Conservation (phyloP, 2,329 filamentous ascomycete genomes). For the Aspergillus pseudotamarii region DNA sequence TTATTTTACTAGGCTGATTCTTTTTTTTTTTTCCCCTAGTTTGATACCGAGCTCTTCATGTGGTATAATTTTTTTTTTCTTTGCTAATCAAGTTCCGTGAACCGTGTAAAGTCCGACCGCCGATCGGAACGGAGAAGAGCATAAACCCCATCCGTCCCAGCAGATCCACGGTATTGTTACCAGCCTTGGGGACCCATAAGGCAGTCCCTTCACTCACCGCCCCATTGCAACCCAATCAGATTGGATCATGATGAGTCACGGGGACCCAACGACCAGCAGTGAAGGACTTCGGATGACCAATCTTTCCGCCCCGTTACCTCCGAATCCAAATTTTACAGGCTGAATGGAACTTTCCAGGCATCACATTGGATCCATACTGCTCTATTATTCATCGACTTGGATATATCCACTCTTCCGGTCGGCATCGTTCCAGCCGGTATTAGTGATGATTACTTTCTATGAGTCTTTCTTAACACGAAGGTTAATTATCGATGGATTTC, state of each 20-base stretch:
- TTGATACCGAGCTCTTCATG: constrained; percentile 3
- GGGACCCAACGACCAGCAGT: not conserved
- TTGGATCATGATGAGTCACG: constrained; percentile 18
- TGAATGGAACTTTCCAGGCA: constrained; percentile 16
- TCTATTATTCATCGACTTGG: constrained; percentile 3
- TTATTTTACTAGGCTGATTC: constrained; percentile 10
- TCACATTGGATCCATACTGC: not conserved
- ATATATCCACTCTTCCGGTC: not conserved
- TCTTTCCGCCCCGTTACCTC: constrained; percentile 23
- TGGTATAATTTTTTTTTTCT: constrained; percentile 8
- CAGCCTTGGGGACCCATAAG: not conserved
- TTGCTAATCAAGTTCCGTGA: constrained; percentile 14
- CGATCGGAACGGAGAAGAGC: constrained; percentile 16
- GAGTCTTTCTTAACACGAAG: not conserved
- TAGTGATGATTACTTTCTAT: not conserved
- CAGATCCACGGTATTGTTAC: not conserved
- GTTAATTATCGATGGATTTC: not conserved
- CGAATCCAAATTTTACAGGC: not conserved
- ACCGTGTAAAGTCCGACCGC: constrained; percentile 15
- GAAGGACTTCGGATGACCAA: constrained; percentile 21
- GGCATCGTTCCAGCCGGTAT: constrained; percentile 1
- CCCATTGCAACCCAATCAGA: constrained; percentile 15
- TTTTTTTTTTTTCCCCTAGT: constrained; percentile 6
- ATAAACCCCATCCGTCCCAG: constrained; percentile 3
- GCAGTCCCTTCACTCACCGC: constrained; percentile 17